These are phyloP conservation scores for Stagonosporopsis rhizophila DNA, from an alignment of 2,329 filamentous ascomycete species.

Conservation along the genomic window DNA sequence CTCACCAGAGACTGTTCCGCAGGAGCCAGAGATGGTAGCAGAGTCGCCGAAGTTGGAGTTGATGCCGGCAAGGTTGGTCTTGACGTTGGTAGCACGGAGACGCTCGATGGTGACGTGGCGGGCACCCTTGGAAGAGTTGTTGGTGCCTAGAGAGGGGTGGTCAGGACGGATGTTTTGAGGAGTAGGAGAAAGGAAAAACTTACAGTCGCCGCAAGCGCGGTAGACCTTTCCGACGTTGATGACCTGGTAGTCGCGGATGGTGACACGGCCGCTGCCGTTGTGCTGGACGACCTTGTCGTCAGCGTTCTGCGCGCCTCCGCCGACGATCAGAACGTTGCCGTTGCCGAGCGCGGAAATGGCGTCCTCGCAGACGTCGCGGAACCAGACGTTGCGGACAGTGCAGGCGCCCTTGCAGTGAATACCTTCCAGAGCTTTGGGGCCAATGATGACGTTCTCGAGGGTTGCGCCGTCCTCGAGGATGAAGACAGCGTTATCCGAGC, in stretches of 20 bases:
- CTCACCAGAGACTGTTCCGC: slow-evolving; percentile 17
- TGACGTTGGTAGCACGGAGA: slow-evolving; percentile 45
- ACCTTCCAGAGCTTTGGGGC: slow-evolving; percentile 48
- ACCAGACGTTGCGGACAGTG: slow-evolving; percentile 42
- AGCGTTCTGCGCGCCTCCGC: slow-evolving; percentile 35
- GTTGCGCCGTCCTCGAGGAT: slow-evolving; percentile 57
- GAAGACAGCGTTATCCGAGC: slow-evolving; percentile 54
- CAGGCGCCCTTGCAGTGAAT: slow-evolving; percentile 59
- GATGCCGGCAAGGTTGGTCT: slow-evolving; percentile 49
- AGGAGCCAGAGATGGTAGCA: slow-evolving; percentile 51
- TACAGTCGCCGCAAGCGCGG: slow-evolving; percentile 52
- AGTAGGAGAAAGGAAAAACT: neutral
- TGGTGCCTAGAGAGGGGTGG: slow-evolving; percentile 24
- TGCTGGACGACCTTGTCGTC: slow-evolving; percentile 43
- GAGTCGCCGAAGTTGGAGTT: slow-evolving; percentile 58
- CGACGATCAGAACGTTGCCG: slow-evolving; percentile 42
- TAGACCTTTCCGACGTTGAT: slow-evolving; percentile 56
- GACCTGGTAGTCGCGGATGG: slow-evolving; percentile 35
- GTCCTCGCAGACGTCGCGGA: slow-evolving; percentile 31
- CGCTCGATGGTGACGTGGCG: slow-evolving; percentile 50
- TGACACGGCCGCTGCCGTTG: slow-evolving; percentile 35
- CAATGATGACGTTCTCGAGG: slow-evolving; percentile 50
- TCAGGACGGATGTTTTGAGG: neutral
- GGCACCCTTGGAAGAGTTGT: slow-evolving; percentile 51
- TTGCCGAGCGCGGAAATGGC: slow-evolving; percentile 23